Evolutionary conservation across 2,329 filamentous ascomycete species (phyloP), one percentile per base, ranked within the genome.

Genomic region (Fusarium sp.): DNA sequence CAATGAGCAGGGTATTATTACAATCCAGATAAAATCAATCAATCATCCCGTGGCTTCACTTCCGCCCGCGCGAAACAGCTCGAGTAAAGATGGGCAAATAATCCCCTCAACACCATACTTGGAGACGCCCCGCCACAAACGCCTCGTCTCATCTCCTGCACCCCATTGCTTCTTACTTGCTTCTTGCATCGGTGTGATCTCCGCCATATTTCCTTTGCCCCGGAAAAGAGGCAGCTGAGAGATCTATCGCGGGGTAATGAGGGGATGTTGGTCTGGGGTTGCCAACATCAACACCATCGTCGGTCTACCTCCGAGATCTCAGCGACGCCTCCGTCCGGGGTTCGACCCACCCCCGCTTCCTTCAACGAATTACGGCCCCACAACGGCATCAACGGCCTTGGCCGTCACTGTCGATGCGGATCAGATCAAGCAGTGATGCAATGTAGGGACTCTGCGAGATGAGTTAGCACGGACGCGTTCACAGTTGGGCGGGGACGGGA

Each of bases 341-440:
- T 55, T 49, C 36, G 60, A 62, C 54, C 63, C 65, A 59, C 36
- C 44, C 56, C 51, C 29, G 42, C 62, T 59, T 27, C 53, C 55
- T 49, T 51, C 60, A 50, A 38, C 29, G 56, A 60, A 58, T 59
- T 40, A 51, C 61, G 60, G 57, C 50, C 56, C 51, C 57, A 50
- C 54, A 58, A 50, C 34, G 34, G 27, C 16, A 59, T 61, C 65
- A 75, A 51, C 65, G 68, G 20, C 70, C 72, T 38, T 75, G 70
- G 33, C 73, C 71, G 8, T 78, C 76, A 31, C 61, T 65, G 29
- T 78, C 74, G 31, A 73, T 66, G 25, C 74, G 75, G 57, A 82
- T 79, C 31, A 81, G 71, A 55, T 82, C 79, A 55, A 82, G 71
- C 6, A 82, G 72, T 29, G 80, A 82, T 46, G 80, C 77, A 58